Evolutionary conservation across 2,329 filamentous ascomycete species (phyloP).

Genomic region (Talaromyces sp.): DNA sequence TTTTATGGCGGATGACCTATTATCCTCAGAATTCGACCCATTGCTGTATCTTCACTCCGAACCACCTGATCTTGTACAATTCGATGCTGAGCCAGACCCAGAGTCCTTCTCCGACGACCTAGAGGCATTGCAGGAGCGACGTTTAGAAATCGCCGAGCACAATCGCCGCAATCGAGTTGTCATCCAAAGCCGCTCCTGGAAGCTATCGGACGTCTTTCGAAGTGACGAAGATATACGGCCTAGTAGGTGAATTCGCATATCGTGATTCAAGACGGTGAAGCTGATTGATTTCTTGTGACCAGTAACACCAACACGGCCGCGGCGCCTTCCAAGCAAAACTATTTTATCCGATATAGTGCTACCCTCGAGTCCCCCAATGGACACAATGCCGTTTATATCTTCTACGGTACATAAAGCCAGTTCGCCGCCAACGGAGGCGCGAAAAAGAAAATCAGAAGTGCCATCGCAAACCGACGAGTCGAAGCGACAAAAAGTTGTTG

Average conservation of each 20-base stretch:
- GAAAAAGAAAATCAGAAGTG: conserved; percentile 36
- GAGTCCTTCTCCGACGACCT: conserved; percentile 35
- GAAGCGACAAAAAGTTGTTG: conserved; percentile 38
- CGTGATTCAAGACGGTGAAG: not conserved
- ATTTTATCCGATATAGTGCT: conserved; percentile 16
- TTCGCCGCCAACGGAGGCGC: conserved; percentile 28
- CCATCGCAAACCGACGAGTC: conserved; percentile 23
- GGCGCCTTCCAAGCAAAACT: conserved; percentile 12
- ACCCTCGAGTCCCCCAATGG: conserved; percentile 28
- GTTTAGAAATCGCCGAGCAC: conserved; percentile 19
- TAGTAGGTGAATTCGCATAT: conserved; percentile 18
- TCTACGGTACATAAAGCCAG: conserved; percentile 28
- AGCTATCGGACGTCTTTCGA: conserved; percentile 37
- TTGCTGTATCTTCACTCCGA: conserved; percentile 47
- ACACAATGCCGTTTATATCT: conserved; percentile 38
- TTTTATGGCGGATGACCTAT: conserved; percentile 20
- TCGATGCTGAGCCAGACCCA: conserved; percentile 20
- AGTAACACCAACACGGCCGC: conserved; percentile 36
- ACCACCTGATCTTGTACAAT: conserved; percentile 14
- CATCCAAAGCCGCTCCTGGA: conserved; percentile 40
- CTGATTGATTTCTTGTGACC: conserved; percentile 7
- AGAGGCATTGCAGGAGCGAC: conserved; percentile 32
- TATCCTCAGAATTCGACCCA: conserved; percentile 48
- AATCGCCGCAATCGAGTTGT: conserved; percentile 33
- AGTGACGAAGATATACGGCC: conserved; percentile 38